phyloP scores from a whole-genome alignment of 2,329 filamentous ascomycete genomes.

The Endothia cerciana region DNA sequence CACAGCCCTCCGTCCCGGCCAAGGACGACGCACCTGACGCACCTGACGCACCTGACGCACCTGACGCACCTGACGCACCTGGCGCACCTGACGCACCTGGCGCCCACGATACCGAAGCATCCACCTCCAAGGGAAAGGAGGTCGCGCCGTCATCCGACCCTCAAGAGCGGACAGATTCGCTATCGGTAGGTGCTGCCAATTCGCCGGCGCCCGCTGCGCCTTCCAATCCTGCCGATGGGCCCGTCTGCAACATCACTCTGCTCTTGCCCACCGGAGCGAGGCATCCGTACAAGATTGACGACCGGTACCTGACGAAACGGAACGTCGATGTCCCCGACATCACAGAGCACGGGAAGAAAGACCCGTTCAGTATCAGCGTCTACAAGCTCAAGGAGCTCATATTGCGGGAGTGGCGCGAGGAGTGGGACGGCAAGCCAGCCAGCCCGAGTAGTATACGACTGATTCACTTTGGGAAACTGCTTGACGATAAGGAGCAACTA shows the following conservation, averaged over 20 bases:
- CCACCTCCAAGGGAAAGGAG: slow-evolving; percentile 37
- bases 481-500: slow-evolving; percentile 85
- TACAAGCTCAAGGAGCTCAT: slow-evolving; percentile 96
- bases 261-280: slow-evolving; percentile 80
- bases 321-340: slow-evolving; percentile 75
- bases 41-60: no score
- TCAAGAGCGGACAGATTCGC: slow-evolving; percentile 37
- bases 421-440: slow-evolving; percentile 86
- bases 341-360: slow-evolving; percentile 61
- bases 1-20: slow-evolving; percentile 26
- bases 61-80: slow-evolving; percentile 13
- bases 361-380: slow-evolving; percentile 88
- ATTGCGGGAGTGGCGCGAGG: slow-evolving; percentile 86
- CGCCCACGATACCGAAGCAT: slow-evolving; percentile 30
- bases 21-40: slow-evolving; percentile 23
- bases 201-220: slow-evolving; percentile 27
- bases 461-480: slow-evolving; percentile 87
- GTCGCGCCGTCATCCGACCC: slow-evolving; percentile 32
- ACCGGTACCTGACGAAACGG: slow-evolving; percentile 80
- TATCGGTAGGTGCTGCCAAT: slow-evolving; percentile 40
- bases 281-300: slow-evolving; percentile 89
- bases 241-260: slow-evolving; percentile 75
- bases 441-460: slow-evolving; percentile 88
- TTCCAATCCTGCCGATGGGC: slow-evolving; percentile 37
- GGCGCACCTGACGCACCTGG: slow-evolving; percentile 10